phyloP scores from a whole-genome alignment of 495 filamentous ascomycete genomes.

The Penicillium daleae region DNA sequence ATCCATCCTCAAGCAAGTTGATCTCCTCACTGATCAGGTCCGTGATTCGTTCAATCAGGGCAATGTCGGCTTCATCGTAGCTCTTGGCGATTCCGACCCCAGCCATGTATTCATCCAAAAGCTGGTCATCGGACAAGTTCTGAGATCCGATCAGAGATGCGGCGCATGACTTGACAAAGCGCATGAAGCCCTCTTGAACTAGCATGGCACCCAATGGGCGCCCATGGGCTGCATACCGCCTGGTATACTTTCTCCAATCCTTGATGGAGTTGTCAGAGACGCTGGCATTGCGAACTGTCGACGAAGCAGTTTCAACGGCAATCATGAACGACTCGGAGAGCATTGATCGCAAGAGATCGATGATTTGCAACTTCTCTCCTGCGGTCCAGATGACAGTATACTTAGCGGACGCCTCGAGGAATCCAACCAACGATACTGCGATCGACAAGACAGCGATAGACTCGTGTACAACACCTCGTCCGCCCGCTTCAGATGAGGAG shows the following conservation, averaged over 20 bases:
- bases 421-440: slow-evolving; percentile 81
- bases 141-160: slow-evolving; percentile 66
- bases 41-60: slow-evolving; percentile 68
- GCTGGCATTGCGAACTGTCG: slow-evolving; percentile 72
- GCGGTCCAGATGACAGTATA: slow-evolving; percentile 79
- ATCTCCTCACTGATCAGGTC: slow-evolving; percentile 80
- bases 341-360: slow-evolving; percentile 68
- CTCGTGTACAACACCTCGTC: slow-evolving; percentile 59
- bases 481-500: slow-evolving; percentile 52
- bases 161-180: slow-evolving; percentile 77
- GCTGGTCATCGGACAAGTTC: slow-evolving; percentile 60
- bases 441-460: slow-evolving; percentile 71
- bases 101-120: slow-evolving; percentile 77
- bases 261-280: slow-evolving; percentile 52
- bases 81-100: slow-evolving; percentile 52
- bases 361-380: slow-evolving; percentile 68
- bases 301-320: slow-evolving; percentile 83
- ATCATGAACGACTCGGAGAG: slow-evolving; percentile 83
- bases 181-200: slow-evolving; percentile 82
- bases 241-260: slow-evolving; percentile 82
- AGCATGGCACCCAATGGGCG: slow-evolving; percentile 92
- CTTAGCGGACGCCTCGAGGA: slow-evolving; percentile 76
- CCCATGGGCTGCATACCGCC: slow-evolving; percentile 78
- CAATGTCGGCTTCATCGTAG: slow-evolving; percentile 43
- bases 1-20: slow-evolving; percentile 80